Percentiles rank a stretch among this genome's conserved stretches.
phyloP scores from a whole-genome alignment of 495 filamentous ascomycete genomes.

The Penicillium roqueforti region DNA sequence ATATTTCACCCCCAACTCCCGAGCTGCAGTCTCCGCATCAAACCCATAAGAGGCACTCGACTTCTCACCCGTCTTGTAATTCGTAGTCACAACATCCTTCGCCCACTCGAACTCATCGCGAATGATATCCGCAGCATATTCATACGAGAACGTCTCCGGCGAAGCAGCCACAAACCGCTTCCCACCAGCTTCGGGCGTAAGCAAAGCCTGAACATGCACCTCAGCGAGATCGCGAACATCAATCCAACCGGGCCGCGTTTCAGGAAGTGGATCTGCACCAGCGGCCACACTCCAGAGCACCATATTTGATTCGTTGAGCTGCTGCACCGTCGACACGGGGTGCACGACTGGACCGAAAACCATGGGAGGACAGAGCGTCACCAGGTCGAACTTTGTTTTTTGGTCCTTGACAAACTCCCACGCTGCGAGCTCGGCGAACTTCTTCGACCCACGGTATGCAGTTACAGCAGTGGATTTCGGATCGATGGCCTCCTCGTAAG shows the following conservation, averaged over 20 bases:
- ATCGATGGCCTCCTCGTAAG: constrained; percentile 51
- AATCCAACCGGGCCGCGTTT: constrained; percentile 35
- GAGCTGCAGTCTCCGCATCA: constrained; percentile 39
- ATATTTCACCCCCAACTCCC: constrained; percentile 39
- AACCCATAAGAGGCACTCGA: constrained; percentile 26
- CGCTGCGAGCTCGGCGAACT: constrained; percentile 50
- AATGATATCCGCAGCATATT: constrained; percentile 35
- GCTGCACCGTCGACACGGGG: constrained; percentile 21
- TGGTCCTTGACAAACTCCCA: constrained; percentile 59
- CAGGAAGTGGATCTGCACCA: constrained; percentile 26
- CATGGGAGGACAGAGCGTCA: constrained; percentile 58
- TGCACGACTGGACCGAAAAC: constrained; percentile 44
- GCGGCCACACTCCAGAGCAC: constrained; percentile 32
- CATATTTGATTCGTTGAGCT: constrained; percentile 40
- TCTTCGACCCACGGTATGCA: constrained; percentile 62
- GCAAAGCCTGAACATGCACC: constrained; percentile 39
- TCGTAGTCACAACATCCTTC: constrained; percentile 21
- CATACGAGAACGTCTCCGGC: constrained; percentile 40
- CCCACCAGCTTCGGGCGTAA: constrained; percentile 29
- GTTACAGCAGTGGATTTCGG: constrained; percentile 31
- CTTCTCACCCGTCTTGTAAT: constrained; percentile 28
- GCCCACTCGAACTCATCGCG: constrained; percentile 27
- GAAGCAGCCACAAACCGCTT: constrained; percentile 33
- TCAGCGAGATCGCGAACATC: constrained; percentile 44
- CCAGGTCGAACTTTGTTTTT: constrained; percentile 62